phyloP scores from a whole-genome alignment of 2,329 filamentous ascomycete species.

The Sporothrix pseudoabietina region DNA sequence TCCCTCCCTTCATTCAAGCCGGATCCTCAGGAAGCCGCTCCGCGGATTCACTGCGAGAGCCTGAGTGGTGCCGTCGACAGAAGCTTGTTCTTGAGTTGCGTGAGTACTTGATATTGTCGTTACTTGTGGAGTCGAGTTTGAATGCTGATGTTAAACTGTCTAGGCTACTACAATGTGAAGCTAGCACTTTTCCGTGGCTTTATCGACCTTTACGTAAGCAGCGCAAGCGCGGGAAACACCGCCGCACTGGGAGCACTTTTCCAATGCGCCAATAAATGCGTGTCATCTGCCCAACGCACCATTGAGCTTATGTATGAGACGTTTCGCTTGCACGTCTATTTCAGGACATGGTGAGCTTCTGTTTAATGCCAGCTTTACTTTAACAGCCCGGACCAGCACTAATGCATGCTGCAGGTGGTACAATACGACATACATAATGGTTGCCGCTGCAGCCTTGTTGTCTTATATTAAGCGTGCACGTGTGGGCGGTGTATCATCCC shows the following conservation, averaged over 20 bases:
- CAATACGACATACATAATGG: background rate
- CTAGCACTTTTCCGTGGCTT: background rate
- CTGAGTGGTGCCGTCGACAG: background rate
- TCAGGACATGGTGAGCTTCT: background rate
- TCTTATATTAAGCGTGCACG: background rate
- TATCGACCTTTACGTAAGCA: background rate
- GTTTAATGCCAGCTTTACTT: too few relatives aligned
- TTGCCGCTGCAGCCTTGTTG: background rate
- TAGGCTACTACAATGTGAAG: background rate
- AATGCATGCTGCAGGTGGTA: background rate
- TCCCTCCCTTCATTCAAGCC: background rate
- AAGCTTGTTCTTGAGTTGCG: background rate
- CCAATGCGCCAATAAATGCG: background rate
- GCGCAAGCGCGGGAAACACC: background rate
- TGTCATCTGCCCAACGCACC: background rate
- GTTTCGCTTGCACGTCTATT: background rate
- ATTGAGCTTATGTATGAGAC: slow-evolving; percentile 11
- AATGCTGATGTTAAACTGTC: background rate
- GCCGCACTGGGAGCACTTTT: background rate
- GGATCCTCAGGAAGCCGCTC: background rate
- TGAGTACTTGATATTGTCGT: background rate
- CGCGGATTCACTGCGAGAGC: background rate
- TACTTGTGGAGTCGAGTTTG: too few relatives aligned
- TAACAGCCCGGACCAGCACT: background rate
- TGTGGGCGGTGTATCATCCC: background rate